Conservation (phyloP, 2,329 filamentous ascomycete genomes). For the Penicillium corylophilum region DNA sequence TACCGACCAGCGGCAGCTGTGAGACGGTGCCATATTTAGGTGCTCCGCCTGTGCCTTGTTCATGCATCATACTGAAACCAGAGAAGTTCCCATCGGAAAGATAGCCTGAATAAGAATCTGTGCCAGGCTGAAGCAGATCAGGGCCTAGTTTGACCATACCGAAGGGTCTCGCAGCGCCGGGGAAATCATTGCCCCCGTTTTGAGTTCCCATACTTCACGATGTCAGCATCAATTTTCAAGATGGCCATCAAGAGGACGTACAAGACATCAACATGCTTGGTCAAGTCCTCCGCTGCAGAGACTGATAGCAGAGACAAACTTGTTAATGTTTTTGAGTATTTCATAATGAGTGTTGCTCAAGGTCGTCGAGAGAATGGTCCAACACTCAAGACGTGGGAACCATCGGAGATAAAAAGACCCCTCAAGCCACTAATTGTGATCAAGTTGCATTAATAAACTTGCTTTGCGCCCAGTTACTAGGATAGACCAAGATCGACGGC, state of each 20-base stretch:
- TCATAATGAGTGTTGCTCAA: constrained; percentile 5
- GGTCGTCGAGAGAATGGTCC: neutral
- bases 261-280: constrained; percentile 32
- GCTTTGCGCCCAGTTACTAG: neutral
- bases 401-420: neutral
- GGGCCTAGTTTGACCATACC: constrained; percentile 47
- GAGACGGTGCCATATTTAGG: constrained; percentile 68
- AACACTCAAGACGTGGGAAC: neutral
- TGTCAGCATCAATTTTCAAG: constrained; percentile 3
- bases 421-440: neutral
- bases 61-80: constrained; percentile 64
- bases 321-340: constrained; percentile 7
- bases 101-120: constrained; percentile 46
- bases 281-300: constrained; percentile 19
- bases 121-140: constrained; percentile 35
- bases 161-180: constrained; percentile 43
- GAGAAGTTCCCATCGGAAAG: constrained; percentile 51
- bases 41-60: constrained; percentile 66
- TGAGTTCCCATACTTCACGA: constrained; percentile 29
- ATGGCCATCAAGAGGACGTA: constrained; percentile 11
- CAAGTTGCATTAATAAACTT: neutral
- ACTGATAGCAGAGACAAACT: constrained; percentile 14
- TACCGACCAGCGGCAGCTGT: constrained; percentile 57
- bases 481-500: neutral
- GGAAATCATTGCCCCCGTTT: constrained; percentile 44